Percentiles rank a stretch among this genome's conserved stretches.
phyloP scores from a whole-genome alignment of 1,284 basidiomycete species.

The Xanthoconium separans region DNA sequence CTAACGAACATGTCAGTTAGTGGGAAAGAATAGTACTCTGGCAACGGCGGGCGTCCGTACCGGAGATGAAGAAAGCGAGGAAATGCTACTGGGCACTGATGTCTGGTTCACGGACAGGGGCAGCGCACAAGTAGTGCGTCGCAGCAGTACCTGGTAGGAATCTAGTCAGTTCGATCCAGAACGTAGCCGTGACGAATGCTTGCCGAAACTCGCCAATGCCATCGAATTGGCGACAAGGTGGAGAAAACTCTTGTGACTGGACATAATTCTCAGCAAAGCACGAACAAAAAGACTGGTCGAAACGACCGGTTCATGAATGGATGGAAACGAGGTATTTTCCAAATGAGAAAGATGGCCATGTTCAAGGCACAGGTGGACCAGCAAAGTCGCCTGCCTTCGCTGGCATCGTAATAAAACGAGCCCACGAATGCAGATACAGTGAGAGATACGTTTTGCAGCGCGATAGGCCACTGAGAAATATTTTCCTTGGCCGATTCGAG shows the following conservation, averaged over 20 bases:
- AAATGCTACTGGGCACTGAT: slow-evolving; percentile 73
- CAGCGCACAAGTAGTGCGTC: slow-evolving; percentile 48
- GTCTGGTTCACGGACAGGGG: slow-evolving; percentile 49
- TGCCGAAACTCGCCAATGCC: slow-evolving; percentile 73
- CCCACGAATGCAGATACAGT: slow-evolving; percentile 49
- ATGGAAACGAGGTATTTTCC: slow-evolving; percentile 62
- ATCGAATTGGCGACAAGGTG: slow-evolving; percentile 68
- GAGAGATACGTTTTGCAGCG: slow-evolving; percentile 39
- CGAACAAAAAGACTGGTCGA: background rate
- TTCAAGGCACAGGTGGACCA: slow-evolving; percentile 73
- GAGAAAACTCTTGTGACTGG: slow-evolving; percentile 61
- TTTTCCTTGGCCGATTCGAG: slow-evolving; percentile 33
- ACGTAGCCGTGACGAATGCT: slow-evolving; percentile 14
- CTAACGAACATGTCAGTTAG: slow-evolving; percentile 35
- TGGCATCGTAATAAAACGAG: slow-evolving; percentile 60
- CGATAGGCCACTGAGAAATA: slow-evolving; percentile 44
- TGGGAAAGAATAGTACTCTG: background rate
- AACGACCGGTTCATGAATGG: slow-evolving; percentile 51
- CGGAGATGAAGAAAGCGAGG: slow-evolving; percentile 71
- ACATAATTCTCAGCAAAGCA: background rate
- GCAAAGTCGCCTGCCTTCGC: slow-evolving; percentile 67
- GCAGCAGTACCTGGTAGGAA: slow-evolving; percentile 52
- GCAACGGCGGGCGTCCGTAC: slow-evolving; percentile 34
- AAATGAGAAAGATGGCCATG: slow-evolving; percentile 65
- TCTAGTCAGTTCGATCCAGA: slow-evolving; percentile 5